Conservation (phyloP, 2,329 filamentous ascomycete species). For the Sporothrix sp. region DNA sequence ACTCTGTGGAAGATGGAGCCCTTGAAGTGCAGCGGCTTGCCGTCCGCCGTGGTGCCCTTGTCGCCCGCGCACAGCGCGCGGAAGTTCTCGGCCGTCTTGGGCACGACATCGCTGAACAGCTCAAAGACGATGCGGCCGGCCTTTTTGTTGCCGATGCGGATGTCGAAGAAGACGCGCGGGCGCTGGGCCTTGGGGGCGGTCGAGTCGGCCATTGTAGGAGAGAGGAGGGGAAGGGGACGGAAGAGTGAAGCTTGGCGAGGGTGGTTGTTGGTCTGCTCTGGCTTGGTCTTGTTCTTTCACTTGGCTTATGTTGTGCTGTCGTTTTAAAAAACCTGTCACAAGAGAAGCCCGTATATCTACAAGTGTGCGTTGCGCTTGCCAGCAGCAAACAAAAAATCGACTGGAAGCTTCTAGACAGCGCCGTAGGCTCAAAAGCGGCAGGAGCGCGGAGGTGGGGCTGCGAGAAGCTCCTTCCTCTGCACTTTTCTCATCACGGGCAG, state of each 20-base stretch:
- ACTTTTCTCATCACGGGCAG: no score
- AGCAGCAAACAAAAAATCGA: not conserved
- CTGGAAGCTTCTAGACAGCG: slow-evolving; percentile 15
- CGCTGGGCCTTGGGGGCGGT: slow-evolving; percentile 43
- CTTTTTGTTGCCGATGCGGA: slow-evolving; percentile 64
- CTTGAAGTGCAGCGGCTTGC: slow-evolving; percentile 88
- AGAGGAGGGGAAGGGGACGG: not conserved
- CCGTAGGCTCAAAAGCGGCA: slow-evolving; percentile 3
- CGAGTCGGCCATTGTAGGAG: slow-evolving; percentile 29
- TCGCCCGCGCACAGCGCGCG: slow-evolving; percentile 88
- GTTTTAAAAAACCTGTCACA: no score
- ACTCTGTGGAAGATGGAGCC: slow-evolving; percentile 88
- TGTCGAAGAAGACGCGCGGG: slow-evolving; percentile 86
- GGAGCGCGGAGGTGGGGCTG: slow-evolving; percentile 6
- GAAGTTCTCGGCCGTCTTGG: slow-evolving; percentile 96
- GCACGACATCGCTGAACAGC: slow-evolving; percentile 66
- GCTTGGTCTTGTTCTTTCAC: not conserved
- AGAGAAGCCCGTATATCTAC: not conserved
- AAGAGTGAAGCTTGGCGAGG: not conserved
- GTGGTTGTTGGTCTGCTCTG: no score
- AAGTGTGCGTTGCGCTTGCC: no score
- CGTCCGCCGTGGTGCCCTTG: slow-evolving; percentile 72
- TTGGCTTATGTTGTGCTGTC: not conserved
- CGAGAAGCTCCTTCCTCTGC: slow-evolving; percentile 4
- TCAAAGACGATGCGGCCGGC: slow-evolving; percentile 79